phyloP scores from a whole-genome alignment of 2,329 filamentous ascomycete genomes.

The Ascochyta pisi region DNA sequence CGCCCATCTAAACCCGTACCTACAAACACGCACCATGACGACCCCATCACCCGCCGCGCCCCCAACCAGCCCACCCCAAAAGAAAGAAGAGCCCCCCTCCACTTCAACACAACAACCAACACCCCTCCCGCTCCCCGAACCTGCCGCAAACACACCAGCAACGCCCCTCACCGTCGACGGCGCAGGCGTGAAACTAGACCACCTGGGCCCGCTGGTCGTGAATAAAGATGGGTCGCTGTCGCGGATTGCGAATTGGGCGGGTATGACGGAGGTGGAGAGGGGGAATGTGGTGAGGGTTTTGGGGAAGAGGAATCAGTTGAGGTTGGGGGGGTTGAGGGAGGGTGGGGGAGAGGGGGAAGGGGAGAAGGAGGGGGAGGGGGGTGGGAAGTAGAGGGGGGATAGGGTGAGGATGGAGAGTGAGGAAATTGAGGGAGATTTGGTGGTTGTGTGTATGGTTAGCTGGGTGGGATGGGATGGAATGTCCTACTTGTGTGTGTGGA shows the following conservation, averaged over 20 bases:
- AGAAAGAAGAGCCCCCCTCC: too few relatives aligned
- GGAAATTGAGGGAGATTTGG: neutral
- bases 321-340: constrained; percentile 63
- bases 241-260: constrained; percentile 74
- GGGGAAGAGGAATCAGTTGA: constrained; percentile 70
- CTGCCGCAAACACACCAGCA: neutral
- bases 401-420: neutral
- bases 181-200: constrained; percentile 65
- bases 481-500: too few relatives aligned
- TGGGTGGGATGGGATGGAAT: too few relatives aligned
- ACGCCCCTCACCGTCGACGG: constrained; percentile 42
- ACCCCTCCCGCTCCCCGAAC: too few relatives aligned
- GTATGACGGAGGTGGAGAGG: constrained; percentile 73
- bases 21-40: neutral
- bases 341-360: too few relatives aligned
- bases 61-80: too few relatives aligned
- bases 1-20: neutral
- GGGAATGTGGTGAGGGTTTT: constrained; percentile 71
- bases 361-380: constrained; percentile 23
- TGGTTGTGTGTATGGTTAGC: too few relatives aligned
- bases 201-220: constrained; percentile 75
- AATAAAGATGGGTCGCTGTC: constrained; percentile 75
- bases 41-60: too few relatives aligned
- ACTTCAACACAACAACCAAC: too few relatives aligned
- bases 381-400: neutral